Evolutionary conservation across 2,329 filamentous ascomycete species (phyloP), one percentile per base, ranked within the genome.

Genomic region (Arthrinium puccinioides): DNA sequence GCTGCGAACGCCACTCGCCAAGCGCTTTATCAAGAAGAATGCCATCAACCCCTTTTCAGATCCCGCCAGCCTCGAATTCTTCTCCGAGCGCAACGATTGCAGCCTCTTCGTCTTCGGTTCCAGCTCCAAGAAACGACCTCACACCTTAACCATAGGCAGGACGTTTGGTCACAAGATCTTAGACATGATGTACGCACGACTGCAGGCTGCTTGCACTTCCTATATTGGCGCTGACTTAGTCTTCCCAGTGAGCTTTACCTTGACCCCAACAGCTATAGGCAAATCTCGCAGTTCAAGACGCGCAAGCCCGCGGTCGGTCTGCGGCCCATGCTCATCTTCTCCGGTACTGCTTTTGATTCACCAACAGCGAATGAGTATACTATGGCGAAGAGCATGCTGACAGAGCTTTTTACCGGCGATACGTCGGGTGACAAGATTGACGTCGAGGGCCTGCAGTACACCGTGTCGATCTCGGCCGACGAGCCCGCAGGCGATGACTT

Each of bases 11-110:
- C 88, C 89, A 3, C 74, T 90, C 44, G 82, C 82, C 46, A 83
- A 94, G 62, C 88, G 89, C 50, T 95, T 98, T 69, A 86, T 80
- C 64, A 98, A 97, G 76, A 97, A 97, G 71, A 98, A 98, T 64
- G 74, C 80, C 50, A 84, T 95, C 52, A 88, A 92, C 62, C 92
- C 92, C 3, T 98, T 98, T 62, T 90, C 96, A 62, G 88, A 94
- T 59, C 69, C 84, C 46, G 72, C 82, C 20, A 90, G 84, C 37
- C 76, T 97, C 48, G 87, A 96, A 64, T 98, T 98, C 70, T 89
- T 98, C 70, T 83, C 84, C 45, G 82, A 89, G 58, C 98, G 97
- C 70, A 98, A 98, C 66, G 92, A 98, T 61, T 82, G 86, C 54
- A 84, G 81, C 31, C 69, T 96, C 32, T 74, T 96, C 48, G 74